Evolutionary conservation across 306 rosid species (phyloP).

Genomic region (Ormosia emarginata): DNA sequence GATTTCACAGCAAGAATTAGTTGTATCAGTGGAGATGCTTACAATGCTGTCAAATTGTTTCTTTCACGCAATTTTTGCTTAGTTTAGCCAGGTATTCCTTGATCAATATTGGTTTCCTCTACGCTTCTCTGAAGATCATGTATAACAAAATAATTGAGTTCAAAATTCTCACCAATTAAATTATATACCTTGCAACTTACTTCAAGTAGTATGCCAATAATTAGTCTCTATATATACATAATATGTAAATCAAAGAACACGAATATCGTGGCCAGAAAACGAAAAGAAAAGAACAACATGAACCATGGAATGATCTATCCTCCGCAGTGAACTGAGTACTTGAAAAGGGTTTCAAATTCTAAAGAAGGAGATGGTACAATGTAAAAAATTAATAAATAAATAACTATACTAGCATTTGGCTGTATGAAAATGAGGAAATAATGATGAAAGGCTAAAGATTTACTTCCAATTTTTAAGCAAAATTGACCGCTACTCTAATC

Average conservation of each 20-base stretch:
- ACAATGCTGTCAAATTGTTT: background rate
- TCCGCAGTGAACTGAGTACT: constrained; percentile 1
- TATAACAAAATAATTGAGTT: background rate
- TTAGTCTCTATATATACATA: constrained; percentile 14
- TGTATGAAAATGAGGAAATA: constrained; percentile 14
- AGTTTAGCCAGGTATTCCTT: background rate
- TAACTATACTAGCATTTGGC: constrained; percentile 6
- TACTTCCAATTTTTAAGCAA: background rate
- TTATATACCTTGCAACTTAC: background rate
- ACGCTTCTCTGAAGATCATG: background rate
- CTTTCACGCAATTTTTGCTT: background rate
- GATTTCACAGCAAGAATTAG: background rate
- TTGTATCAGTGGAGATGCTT: background rate
- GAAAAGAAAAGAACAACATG: background rate
- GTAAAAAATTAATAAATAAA: constrained; percentile 10
- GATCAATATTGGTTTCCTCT: background rate
- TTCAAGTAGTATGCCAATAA: background rate
- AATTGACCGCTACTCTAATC: background rate
- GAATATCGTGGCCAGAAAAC: background rate
- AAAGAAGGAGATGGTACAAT: background rate
- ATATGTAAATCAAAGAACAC: constrained; percentile 5
- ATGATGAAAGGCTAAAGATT: background rate
- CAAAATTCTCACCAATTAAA: background rate
- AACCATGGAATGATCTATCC: constrained; percentile 22
- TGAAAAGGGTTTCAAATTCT: background rate